Conservation (phyloP, 2,329 filamentous ascomycete species). For the Alternaria sp. region DNA sequence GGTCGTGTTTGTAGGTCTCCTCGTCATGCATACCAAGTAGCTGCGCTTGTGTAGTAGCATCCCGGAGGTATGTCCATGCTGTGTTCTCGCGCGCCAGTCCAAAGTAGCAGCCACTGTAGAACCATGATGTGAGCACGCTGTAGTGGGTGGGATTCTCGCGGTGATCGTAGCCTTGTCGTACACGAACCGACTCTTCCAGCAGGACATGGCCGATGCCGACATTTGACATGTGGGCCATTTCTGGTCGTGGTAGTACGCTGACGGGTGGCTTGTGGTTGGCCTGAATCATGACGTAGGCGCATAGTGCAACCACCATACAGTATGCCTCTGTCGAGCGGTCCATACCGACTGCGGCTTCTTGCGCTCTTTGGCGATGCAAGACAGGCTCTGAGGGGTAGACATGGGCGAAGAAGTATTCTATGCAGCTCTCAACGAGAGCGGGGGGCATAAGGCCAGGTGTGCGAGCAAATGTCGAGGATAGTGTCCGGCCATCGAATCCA, state of each 20-base stretch:
- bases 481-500: conserved; percentile 53
- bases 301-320: conserved; percentile 63
- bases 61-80: conserved; percentile 69
- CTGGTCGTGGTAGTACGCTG: conserved; percentile 58
- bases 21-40: conserved; percentile 69
- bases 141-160: conserved; percentile 64
- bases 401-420: conserved; percentile 69
- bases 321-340: conserved; percentile 64
- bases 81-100: conserved; percentile 69
- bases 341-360: conserved; percentile 63
- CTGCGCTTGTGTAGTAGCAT: conserved; percentile 68
- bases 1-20: conserved; percentile 61
- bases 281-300: conserved; percentile 61
- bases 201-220: conserved; percentile 63
- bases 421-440: conserved; percentile 62
- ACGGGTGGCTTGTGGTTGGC: conserved; percentile 57
- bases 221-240: conserved; percentile 54
- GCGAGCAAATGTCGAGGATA: conserved; percentile 56
- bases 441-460: conserved; percentile 60
- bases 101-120: conserved; percentile 68
- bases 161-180: conserved; percentile 66
- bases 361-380: conserved; percentile 61
- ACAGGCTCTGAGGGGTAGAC: conserved; percentile 72
- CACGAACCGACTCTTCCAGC: conserved; percentile 66
- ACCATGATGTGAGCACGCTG: conserved; percentile 70